Evolutionary conservation across 2,329 filamentous ascomycete species (phyloP).

Genomic region (Penicillium sp.): DNA sequence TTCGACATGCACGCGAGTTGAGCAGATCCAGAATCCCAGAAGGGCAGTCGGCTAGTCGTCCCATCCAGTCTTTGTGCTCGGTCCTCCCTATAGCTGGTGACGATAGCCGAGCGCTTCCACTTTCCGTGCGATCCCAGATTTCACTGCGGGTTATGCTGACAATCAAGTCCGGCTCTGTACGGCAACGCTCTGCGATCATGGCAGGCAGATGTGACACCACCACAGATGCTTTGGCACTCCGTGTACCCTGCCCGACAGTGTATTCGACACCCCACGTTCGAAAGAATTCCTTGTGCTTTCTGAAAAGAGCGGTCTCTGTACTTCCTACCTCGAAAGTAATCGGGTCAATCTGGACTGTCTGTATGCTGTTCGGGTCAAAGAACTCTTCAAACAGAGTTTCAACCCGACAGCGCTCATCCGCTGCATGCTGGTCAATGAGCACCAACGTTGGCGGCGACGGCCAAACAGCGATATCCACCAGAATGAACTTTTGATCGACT

Average conservation of each 20-base stretch:
- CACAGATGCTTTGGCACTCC: conserved; percentile 38
- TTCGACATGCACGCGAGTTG: conserved; percentile 55
- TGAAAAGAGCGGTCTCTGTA: conserved; percentile 66
- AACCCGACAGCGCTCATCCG: conserved; percentile 83
- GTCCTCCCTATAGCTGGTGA: conserved; percentile 6
- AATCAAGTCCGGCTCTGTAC: conserved; percentile 70
- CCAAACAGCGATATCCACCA: conserved; percentile 61
- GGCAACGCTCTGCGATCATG: conserved; percentile 76
- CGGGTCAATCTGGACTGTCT: conserved; percentile 43
- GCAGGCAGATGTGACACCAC: conserved; percentile 67
- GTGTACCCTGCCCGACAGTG: conserved; percentile 43
- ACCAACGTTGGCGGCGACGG: conserved; percentile 58
- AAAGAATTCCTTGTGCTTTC: conserved; percentile 62
- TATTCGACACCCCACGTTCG: conserved; percentile 76
- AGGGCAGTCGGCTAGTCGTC: conserved; percentile 71
- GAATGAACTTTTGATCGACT: conserved; percentile 87
- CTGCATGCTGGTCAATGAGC: conserved; percentile 91
- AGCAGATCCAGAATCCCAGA: conserved; percentile 71
- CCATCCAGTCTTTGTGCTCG: conserved; percentile 56
- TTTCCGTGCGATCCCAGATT: conserved; percentile 68
- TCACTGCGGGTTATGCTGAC: conserved; percentile 77
- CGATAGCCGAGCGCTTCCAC: conserved; percentile 25
- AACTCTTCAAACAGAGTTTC: conserved; percentile 71
- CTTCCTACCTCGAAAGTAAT: conserved; percentile 68
- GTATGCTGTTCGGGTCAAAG: conserved; percentile 33